These are phyloP conservation scores for Macrophomina tecta DNA, from an alignment of 2,329 filamentous ascomycete species.

Conservation along the genomic window DNA sequence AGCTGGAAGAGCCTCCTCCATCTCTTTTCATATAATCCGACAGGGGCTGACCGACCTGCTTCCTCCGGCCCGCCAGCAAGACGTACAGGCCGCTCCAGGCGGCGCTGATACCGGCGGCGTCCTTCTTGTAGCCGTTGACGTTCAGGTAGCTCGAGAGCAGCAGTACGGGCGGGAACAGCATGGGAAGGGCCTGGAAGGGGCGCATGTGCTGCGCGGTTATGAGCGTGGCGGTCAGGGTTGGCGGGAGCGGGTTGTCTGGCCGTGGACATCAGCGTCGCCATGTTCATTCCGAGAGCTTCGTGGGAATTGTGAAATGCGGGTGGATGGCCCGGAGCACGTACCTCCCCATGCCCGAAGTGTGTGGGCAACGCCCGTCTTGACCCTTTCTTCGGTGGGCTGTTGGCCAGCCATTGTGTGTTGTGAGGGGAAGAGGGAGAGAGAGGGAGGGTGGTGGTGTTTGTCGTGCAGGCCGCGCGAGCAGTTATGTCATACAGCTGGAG, in stretches of 20 bases:
- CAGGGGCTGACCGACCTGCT: conserved; percentile 42
- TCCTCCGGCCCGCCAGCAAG: conserved; percentile 65
- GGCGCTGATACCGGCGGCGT: conserved; percentile 67
- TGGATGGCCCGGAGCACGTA: conserved; percentile 35
- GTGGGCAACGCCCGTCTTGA: conserved; percentile 50
- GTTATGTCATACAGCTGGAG: conserved; percentile 21
- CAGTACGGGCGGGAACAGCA: conserved; percentile 70
- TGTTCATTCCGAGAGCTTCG: too few relatives aligned
- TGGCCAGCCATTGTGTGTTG: conserved; percentile 46
- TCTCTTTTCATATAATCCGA: background rate
- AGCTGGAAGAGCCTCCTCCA: background rate
- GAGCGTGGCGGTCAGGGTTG: conserved; percentile 69
- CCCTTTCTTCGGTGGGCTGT: conserved; percentile 41
- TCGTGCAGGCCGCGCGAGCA: background rate
- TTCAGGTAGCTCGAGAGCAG: conserved; percentile 72
- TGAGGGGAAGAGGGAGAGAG: background rate
- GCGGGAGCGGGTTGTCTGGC: conserved; percentile 53
- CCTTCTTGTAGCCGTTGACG: conserved; percentile 65
- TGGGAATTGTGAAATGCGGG: conserved; percentile 27
- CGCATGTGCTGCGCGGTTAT: conserved; percentile 70
- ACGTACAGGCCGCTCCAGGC: conserved; percentile 71
- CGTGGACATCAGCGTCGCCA: too few relatives aligned
- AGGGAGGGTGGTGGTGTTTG: background rate
- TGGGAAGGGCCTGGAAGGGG: conserved; percentile 69
- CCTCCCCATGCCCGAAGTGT: conserved; percentile 59